Percentiles rank a stretch among this genome's conserved stretches.
phyloP scores from a whole-genome alignment of 116 monocot species.

The Cymodocea nodosa region DNA sequence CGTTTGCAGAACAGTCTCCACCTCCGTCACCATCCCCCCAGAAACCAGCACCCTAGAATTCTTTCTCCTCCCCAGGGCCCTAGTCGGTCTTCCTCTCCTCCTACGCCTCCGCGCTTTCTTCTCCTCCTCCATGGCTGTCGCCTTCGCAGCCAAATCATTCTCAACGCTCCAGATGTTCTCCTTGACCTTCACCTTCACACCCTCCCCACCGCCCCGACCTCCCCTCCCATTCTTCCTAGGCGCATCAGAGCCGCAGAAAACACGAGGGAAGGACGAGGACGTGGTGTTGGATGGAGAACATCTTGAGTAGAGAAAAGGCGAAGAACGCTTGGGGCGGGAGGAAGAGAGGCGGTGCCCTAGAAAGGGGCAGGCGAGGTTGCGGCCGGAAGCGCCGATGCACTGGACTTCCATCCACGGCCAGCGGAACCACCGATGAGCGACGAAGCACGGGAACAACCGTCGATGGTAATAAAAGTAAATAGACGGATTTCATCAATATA shows the following conservation, averaged over 20 bases:
- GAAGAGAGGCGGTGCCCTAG: not conserved
- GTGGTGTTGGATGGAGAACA: not conserved
- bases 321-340: not conserved
- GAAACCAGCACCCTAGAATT: slow-evolving; percentile 53
- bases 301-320: not conserved
- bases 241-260: not conserved
- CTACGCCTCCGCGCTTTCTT: slow-evolving; percentile 19
- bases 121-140: slow-evolving; percentile 10
- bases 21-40: slow-evolving; percentile 61
- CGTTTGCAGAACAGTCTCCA: slow-evolving; percentile 83
- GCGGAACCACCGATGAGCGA: too few relatives aligned
- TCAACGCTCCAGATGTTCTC: slow-evolving; percentile 93
- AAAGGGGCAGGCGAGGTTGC: not conserved
- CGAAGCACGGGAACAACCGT: too few relatives aligned
- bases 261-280: not conserved
- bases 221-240: not conserved
- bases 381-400: not conserved
- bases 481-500: too few relatives aligned
- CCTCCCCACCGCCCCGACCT: not conserved
- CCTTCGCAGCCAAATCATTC: slow-evolving; percentile 43
- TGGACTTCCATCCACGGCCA: not conserved
- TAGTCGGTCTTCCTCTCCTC: slow-evolving; percentile 13
- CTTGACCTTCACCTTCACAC: slow-evolving; percentile 41
- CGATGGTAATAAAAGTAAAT: too few relatives aligned
- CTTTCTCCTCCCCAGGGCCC: slow-evolving; percentile 11